Conservation (phyloP, 2,329 filamentous ascomycete species). For the Camillea tinctor region DNA sequence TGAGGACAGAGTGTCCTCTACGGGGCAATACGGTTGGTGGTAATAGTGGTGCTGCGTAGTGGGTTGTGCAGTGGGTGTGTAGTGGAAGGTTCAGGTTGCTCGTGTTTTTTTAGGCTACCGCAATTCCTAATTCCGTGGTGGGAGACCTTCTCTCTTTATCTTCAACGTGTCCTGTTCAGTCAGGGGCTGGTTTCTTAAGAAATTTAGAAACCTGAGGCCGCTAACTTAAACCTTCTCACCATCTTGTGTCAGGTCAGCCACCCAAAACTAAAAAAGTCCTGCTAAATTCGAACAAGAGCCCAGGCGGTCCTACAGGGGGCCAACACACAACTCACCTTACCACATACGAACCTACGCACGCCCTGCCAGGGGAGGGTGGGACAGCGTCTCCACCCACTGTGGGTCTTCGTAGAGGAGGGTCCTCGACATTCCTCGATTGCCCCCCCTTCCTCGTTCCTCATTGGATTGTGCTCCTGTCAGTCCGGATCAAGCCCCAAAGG, state of each 20-base stretch:
- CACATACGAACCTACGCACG: neutral
- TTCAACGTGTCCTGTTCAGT: neutral
- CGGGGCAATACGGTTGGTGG: neutral
- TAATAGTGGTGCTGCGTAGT: neutral
- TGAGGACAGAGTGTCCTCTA: constrained; percentile 25
- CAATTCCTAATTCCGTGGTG: neutral
- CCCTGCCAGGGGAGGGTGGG: neutral
- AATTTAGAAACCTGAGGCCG: neutral
- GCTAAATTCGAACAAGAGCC: neutral
- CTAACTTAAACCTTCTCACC: neutral
- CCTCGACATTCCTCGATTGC: no score
- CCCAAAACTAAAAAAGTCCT: neutral
- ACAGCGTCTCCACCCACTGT: neutral
- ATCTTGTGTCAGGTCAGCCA: neutral
- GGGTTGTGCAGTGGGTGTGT: no score
- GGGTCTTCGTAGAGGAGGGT: neutral
- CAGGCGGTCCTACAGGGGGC: neutral
- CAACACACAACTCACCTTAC: no score
- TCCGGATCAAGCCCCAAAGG: neutral
- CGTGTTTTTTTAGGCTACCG: neutral
- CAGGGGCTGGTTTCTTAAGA: neutral
- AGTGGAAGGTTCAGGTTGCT: no score
- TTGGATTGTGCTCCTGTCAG: neutral
- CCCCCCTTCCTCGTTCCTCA: neutral
- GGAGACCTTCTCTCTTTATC: neutral